Evolutionary conservation across 2,329 filamentous ascomycete genomes (phyloP).

Genomic region (Sclerotinia subarctica): DNA sequence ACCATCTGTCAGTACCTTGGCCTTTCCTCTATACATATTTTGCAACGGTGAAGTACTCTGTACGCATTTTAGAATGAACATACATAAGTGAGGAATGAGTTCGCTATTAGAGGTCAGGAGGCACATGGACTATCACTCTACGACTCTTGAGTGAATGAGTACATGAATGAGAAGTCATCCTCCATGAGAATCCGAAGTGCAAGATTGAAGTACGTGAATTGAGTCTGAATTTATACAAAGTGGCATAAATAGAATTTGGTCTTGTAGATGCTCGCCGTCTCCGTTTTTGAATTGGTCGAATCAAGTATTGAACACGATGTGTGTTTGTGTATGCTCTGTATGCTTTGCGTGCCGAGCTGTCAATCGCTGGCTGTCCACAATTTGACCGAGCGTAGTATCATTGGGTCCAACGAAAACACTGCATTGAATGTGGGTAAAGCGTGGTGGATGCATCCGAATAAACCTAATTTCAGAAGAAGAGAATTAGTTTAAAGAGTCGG

Average conservation of each 20-base stretch:
- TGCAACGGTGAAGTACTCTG: no score
- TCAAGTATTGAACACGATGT: neutral
- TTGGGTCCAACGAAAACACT: neutral
- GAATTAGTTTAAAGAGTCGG: neutral
- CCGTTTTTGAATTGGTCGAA: neutral
- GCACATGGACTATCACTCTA: neutral
- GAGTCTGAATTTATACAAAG: neutral
- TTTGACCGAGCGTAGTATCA: neutral
- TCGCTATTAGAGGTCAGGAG: neutral
- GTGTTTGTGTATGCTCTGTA: no score
- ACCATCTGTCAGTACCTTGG: no score
- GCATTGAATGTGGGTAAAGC: no score
- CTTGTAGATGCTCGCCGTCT: neutral
- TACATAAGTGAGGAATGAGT: neutral
- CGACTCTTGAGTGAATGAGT: neutral
- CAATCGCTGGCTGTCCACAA: neutral
- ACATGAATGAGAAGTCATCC: neutral
- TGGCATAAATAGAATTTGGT: neutral
- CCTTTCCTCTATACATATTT: no score
- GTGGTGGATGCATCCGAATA: neutral
- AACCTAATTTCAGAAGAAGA: neutral
- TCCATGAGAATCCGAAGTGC: neutral
- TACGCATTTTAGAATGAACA: no score
- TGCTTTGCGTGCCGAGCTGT: neutral
- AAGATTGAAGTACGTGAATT: neutral